phyloP scores from a whole-genome alignment of 1,139 yeast species.

The Pichia sp. region DNA sequence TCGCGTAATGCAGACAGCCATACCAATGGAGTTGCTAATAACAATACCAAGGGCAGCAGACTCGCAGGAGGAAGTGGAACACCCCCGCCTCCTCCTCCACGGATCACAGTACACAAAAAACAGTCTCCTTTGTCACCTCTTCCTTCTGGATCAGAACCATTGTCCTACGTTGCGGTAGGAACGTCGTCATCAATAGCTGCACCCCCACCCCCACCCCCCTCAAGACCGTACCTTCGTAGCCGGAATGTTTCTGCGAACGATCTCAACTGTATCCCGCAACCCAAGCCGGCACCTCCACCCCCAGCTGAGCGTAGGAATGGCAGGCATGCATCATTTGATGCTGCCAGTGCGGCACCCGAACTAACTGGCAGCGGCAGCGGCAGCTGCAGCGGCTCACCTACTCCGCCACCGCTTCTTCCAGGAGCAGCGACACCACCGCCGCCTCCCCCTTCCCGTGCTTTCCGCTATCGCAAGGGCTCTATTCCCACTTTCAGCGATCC shows the following conservation, averaged over 20 bases:
- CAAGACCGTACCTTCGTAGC: constrained; percentile 3
- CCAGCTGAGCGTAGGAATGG: background rate
- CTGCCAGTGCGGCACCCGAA: background rate
- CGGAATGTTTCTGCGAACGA: constrained; percentile 3
- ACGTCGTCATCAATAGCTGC: background rate
- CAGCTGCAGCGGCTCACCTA: background rate
- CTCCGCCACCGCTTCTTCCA: background rate
- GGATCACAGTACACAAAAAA: background rate
- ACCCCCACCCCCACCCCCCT: constrained; percentile 14
- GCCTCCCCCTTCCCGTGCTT: background rate
- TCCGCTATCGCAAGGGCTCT: background rate
- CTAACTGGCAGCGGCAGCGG: background rate
- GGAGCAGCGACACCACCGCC: background rate
- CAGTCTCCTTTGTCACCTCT: background rate
- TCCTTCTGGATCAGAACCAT: background rate
- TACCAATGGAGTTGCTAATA: too few relatives aligned
- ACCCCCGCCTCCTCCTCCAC: constrained; percentile 12
- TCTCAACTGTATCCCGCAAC: background rate
- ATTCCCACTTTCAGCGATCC: background rate
- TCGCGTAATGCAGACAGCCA: background rate
- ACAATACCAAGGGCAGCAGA: too few relatives aligned
- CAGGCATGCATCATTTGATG: background rate
- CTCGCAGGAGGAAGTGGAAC: background rate
- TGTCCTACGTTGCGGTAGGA: background rate
- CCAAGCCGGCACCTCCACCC: background rate